Evolutionary conservation across 2,329 filamentous ascomycete species (phyloP).

Genomic region (Colletotrichum sp.): DNA sequence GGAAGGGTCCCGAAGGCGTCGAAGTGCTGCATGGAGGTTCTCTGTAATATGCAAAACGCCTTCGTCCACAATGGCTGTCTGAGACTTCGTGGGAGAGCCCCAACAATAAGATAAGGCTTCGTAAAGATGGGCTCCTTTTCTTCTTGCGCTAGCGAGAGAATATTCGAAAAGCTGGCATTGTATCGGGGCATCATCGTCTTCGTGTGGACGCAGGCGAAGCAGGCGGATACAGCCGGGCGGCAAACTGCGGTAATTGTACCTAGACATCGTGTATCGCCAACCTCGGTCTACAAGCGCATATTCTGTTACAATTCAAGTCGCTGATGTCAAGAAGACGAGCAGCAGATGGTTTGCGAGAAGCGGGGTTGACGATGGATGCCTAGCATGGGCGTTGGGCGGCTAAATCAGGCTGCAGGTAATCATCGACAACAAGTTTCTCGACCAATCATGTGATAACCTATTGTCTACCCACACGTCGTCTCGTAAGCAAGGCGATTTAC

Average conservation of each 20-base stretch:
- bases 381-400: background rate
- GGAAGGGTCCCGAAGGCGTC: background rate
- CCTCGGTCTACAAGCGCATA: accelerated
- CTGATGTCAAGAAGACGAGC: background rate
- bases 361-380: background rate
- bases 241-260: background rate
- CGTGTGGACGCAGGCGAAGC: background rate
- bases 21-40: background rate
- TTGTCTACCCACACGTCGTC: background rate
- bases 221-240: background rate
- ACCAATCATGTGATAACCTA: background rate
- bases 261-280: background rate
- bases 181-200: background rate
- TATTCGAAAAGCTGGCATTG: background rate
- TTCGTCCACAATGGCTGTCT: accelerated
- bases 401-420: background rate
- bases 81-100: background rate
- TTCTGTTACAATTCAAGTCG: accelerated
- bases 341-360: background rate
- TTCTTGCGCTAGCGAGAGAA: background rate
- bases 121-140: background rate
- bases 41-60: accelerated
- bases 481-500: background rate
- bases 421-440: background rate
- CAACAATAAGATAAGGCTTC: background rate